Percentiles rank a stretch among this genome's conserved stretches.
Evolutionary conservation across 257 asterid genomes (phyloP).

Genomic region (Penstemon barbatus): DNA sequence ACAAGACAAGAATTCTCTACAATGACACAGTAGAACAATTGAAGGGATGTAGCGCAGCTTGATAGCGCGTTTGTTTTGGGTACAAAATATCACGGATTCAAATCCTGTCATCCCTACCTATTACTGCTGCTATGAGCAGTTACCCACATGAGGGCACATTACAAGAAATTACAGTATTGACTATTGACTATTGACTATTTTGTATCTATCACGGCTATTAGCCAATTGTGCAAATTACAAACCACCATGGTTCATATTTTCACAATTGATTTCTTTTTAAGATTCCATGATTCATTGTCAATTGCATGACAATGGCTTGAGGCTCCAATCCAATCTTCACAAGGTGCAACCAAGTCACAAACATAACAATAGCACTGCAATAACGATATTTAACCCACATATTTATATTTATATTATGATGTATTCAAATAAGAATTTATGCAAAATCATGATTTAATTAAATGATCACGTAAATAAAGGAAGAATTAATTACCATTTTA

Average conservation of each 20-base stretch:
- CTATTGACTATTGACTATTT: too few species aligned
- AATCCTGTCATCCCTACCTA: constrained; percentile 12
- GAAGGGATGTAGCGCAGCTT: too few species aligned
- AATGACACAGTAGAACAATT: constrained; percentile 9
- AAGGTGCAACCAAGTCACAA: constrained; percentile 18
- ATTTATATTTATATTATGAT: too few species aligned
- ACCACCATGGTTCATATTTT: too few species aligned
- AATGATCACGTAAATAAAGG: not conserved
- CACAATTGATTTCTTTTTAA: too few species aligned
- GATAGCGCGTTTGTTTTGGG: not conserved
- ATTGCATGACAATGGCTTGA: constrained; percentile 23
- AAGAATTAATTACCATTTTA: constrained; percentile 9
- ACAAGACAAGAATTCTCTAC: constrained; percentile 9
- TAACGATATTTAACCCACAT: too few species aligned
- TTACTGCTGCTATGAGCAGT: not conserved
- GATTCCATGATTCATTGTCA: not conserved
- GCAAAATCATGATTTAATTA: not conserved
- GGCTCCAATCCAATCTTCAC: constrained; percentile 10
- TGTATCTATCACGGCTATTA: too few species aligned
- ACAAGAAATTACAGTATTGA: too few species aligned
- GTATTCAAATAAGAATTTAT: not conserved
- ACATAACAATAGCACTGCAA: constrained; percentile 2
- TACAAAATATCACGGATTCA: constrained; percentile 14
- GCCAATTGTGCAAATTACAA: too few species aligned
- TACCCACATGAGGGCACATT: too few species aligned